Evolutionary conservation across 1,139 yeast genomes (phyloP).

Genomic region (Pichia sp.): DNA sequence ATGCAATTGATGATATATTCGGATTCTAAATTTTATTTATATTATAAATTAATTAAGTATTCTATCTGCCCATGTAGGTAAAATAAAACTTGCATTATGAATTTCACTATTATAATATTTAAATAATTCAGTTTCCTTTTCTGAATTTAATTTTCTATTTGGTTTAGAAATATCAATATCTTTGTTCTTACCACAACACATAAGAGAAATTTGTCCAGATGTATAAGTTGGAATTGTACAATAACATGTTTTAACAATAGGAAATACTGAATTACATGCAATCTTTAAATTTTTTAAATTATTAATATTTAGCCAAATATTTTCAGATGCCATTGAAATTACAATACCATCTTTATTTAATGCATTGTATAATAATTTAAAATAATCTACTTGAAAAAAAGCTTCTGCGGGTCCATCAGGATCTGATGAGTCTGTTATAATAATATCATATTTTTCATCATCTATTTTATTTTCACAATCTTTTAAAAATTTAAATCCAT

Average conservation of each 20-base stretch:
- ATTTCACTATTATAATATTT: conserved; percentile 68
- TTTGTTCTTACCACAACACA: conserved; percentile 68
- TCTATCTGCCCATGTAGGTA: conserved; percentile 75
- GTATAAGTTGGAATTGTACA: conserved; percentile 94
- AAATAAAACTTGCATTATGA: conserved; percentile 73
- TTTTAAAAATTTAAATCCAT: conserved; percentile 79
- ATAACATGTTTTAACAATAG: conserved; percentile 71
- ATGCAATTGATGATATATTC: conserved; percentile 57
- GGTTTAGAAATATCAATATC: conserved; percentile 49
- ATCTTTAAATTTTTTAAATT: conserved; percentile 54
- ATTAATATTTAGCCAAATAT: conserved; percentile 79
- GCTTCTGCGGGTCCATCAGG: conserved; percentile 99
- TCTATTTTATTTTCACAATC: conserved; percentile 34
- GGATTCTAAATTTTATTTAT: conserved; percentile 30
- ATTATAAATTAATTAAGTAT: conserved; percentile 19
- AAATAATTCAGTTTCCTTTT: conserved; percentile 48
- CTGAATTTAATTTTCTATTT: conserved; percentile 41
- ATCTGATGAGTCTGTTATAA: conserved; percentile 92
- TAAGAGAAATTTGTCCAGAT: conserved; percentile 89
- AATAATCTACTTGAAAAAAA: conserved; percentile 80
- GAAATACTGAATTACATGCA: conserved; percentile 67
- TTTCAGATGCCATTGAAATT: conserved; percentile 90
- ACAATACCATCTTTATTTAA: conserved; percentile 50
- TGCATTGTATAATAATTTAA: conserved; percentile 63
- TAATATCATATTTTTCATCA: conserved; percentile 56